Base-by-base conservation (phyloP, 768 basidiomycete genomes). In the Lyophyllum decastes region DNA sequence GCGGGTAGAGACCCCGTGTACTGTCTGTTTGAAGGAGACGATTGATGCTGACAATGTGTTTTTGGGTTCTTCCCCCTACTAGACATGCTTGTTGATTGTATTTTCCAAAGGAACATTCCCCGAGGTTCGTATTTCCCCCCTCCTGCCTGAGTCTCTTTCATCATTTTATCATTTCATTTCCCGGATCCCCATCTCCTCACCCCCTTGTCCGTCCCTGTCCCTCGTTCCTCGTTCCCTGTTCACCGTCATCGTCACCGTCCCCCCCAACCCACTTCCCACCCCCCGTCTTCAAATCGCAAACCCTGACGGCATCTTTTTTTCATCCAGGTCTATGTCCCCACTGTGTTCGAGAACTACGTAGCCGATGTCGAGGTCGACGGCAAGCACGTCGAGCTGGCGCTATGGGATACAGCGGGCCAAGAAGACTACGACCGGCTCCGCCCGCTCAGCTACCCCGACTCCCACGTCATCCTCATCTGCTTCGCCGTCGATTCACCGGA, bases 361-460 rank as follows among this genome's bases (percentile, higher is more conserved):
- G 96, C 96, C 65, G 95, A 98, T 73, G 95, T 98, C 49, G 94
- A 98, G 74, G 95, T 98, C 60, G 96, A 98, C 69, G 93, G 93
- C 65, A 98, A 96, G 80, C 93, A 95, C 71, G 95, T 98, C 66
- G 97, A 99, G 77, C 83, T 99, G 68, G 96, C 97, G 26, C 79
- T 99, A 67, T 98, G 97, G 97, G 97, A 98, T 95, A 98, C 97
- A 52, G 96, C 97, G 33, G 97, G 97, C 53, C 96, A 98, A 75
- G 96, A 98, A 77, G 97, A 98, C 74, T 98, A 98, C 75, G 97
- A 98, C 76, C 92, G 96, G 67, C 92, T 99, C 65, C 86, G 97
- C 61, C 97, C 97, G 59, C 86, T 99, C 71, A 93, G 90, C 67
- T 99, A 99, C 78, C 96, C 96, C 55, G 96, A 98, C 78, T 95